Conservation (phyloP, 1,284 basidiomycete genomes). For the Leccinum pallidistipes region DNA sequence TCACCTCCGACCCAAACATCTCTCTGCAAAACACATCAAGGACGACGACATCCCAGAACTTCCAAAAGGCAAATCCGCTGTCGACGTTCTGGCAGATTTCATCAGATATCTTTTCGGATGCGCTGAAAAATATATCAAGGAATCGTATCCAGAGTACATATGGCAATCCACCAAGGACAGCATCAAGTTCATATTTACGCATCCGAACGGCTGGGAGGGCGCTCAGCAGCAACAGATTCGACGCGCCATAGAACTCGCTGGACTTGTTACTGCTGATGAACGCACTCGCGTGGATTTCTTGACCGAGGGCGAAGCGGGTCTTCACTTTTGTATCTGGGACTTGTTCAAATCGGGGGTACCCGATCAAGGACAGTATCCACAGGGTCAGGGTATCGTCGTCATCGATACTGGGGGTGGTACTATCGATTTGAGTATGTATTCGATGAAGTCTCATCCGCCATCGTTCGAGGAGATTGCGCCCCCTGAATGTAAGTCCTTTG, state of each 20-base stretch:
- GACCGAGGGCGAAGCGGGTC: conserved; percentile 49
- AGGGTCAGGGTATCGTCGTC: conserved; percentile 46
- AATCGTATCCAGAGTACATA: conserved; percentile 38
- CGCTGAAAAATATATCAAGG: conserved; percentile 45
- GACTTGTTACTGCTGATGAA: conserved; percentile 27
- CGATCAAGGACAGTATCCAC: conserved; percentile 2
- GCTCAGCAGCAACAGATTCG: conserved; percentile 40
- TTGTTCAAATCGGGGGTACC: conserved; percentile 32
- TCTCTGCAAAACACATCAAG: conserved; percentile 24
- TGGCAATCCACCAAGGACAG: not conserved
- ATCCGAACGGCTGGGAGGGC: conserved; percentile 24
- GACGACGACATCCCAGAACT: conserved; percentile 40
- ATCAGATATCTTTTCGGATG: conserved; percentile 47
- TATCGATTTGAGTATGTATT: not conserved
- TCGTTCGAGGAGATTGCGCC: not conserved
- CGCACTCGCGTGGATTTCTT: conserved; percentile 41
- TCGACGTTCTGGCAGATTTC: conserved; percentile 51
- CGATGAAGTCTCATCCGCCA: conserved; percentile 22
- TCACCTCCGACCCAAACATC: conserved; percentile 43
- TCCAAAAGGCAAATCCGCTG: conserved; percentile 42
- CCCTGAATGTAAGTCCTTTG: conserved; percentile 1
- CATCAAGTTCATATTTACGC: conserved; percentile 37
- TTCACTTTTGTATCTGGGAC: conserved; percentile 45
- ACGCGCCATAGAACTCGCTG: conserved; percentile 33
- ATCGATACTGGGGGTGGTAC: not conserved